phyloP scores from a whole-genome alignment of 352 stramenopile species.

The Phytophthora podocarpi region DNA sequence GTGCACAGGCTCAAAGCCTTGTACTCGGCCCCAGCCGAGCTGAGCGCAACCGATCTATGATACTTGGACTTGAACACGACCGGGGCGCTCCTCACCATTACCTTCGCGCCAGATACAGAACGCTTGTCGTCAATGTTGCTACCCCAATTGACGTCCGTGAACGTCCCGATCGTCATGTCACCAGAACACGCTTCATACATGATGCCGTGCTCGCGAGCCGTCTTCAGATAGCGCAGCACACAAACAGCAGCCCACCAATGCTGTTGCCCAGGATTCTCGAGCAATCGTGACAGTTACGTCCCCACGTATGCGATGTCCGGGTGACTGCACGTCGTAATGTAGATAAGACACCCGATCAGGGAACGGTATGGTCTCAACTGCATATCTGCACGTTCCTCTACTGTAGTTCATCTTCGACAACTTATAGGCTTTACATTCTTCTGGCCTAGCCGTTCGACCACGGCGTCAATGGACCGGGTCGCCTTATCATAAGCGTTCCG shows the following conservation, averaged over 20 bases:
- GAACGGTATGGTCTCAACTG: no score
- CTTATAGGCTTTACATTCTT: no score
- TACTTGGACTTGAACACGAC: slow-evolving; percentile 8
- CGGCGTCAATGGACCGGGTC: slow-evolving; percentile 3
- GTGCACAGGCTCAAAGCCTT: slow-evolving; percentile 8
- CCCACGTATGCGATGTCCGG: background rate
- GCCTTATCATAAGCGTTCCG: background rate
- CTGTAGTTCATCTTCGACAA: no score
- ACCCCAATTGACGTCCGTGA: background rate
- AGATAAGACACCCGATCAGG: no score
- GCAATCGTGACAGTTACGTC: background rate
- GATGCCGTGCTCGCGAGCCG: background rate
- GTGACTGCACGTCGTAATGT: background rate
- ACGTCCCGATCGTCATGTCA: background rate
- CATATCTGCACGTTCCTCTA: no score
- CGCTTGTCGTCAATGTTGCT: background rate
- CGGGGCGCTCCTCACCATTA: background rate
- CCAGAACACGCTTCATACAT: background rate
- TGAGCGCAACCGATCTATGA: slow-evolving; percentile 9
- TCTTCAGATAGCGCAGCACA: slow-evolving; percentile 2
- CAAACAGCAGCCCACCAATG: background rate
- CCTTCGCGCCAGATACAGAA: background rate
- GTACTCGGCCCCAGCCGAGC: slow-evolving; percentile 13
- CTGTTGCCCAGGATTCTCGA: background rate
- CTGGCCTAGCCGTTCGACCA: slow-evolving; percentile 3